These are phyloP conservation scores for Solanum arcanum DNA, from an alignment of 257 asterid species.

Conservation along the genomic window DNA sequence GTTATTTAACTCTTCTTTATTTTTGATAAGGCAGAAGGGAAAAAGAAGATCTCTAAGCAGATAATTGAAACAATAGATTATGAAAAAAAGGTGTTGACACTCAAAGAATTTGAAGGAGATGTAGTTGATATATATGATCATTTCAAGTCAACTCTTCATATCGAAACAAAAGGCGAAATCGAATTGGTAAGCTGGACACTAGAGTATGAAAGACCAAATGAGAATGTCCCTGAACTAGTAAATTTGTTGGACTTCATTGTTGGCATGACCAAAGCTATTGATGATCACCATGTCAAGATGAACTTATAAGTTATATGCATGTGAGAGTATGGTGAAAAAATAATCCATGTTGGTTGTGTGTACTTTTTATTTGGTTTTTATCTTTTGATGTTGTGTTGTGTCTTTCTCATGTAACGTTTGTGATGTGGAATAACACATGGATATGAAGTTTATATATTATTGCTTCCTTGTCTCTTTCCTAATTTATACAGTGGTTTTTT, in stretches of 20 bases:
- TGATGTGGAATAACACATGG: not conserved
- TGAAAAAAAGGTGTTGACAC: not conserved
- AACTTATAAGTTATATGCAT: not conserved
- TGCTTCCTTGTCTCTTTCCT: not conserved
- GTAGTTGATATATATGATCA: not conserved
- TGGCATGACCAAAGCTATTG: not conserved
- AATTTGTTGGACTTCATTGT: not conserved
- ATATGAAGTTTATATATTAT: not conserved
- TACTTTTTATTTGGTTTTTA: not conserved
- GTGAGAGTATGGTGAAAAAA: not conserved
- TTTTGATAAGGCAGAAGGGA: not conserved
- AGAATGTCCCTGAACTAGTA: not conserved
- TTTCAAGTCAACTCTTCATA: not conserved
- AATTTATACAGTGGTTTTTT: not conserved
- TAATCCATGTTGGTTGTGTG: not conserved
- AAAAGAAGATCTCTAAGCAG: not conserved
- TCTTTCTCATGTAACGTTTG: not conserved
- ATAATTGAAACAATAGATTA: not conserved
- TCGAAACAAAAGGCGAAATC: not conserved
- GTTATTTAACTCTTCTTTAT: not conserved
- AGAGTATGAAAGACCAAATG: not conserved
- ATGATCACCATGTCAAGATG: not conserved
- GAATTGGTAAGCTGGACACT: not conserved
- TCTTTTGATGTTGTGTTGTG: not conserved
- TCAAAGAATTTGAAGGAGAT: not conserved